Conservation (phyloP, 140 eudicot species). For the Senecio squalidus region DNA sequence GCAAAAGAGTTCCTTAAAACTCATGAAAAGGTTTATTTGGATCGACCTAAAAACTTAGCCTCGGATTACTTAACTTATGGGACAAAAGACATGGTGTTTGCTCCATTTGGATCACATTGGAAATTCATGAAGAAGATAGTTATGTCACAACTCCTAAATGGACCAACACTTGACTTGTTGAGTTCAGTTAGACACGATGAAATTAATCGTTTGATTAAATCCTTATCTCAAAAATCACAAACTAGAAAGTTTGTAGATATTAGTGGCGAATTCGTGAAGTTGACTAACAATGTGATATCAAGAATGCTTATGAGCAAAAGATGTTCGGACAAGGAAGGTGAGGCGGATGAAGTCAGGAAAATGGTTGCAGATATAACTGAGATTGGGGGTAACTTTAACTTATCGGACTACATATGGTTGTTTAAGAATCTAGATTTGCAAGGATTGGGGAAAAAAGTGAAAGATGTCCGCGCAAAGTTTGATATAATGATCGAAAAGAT, state of each 20-base stretch:
- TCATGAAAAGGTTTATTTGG: conserved; percentile 1
- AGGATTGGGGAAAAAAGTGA: conserved; percentile 36
- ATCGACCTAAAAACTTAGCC: conserved; percentile 14
- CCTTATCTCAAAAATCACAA: conserved; percentile 6
- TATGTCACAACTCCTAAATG: conserved; percentile 20
- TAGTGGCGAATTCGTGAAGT: background rate
- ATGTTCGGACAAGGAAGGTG: background rate
- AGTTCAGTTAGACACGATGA: conserved; percentile 38
- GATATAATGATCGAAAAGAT: conserved; percentile 44
- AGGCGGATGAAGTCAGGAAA: background rate
- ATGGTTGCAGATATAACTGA: background rate
- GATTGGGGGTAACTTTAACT: background rate
- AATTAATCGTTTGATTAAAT: conserved; percentile 4
- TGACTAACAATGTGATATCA: conserved; percentile 1
- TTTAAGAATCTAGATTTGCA: conserved; percentile 38
- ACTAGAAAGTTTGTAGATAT: conserved; percentile 21
- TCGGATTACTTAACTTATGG: conserved; percentile 20
- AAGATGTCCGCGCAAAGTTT: conserved; percentile 17
- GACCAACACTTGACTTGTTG: conserved; percentile 25
- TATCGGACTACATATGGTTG: conserved; percentile 13
- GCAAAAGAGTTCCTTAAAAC: conserved; percentile 33
- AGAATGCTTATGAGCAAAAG: background rate
- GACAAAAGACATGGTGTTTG: conserved; percentile 10
- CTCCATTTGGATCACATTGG: conserved; percentile 35
- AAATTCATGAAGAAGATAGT: conserved; percentile 30